Conservation (phyloP, 192 early-diverging fungal species). For the Coemansia erecta region DNA sequence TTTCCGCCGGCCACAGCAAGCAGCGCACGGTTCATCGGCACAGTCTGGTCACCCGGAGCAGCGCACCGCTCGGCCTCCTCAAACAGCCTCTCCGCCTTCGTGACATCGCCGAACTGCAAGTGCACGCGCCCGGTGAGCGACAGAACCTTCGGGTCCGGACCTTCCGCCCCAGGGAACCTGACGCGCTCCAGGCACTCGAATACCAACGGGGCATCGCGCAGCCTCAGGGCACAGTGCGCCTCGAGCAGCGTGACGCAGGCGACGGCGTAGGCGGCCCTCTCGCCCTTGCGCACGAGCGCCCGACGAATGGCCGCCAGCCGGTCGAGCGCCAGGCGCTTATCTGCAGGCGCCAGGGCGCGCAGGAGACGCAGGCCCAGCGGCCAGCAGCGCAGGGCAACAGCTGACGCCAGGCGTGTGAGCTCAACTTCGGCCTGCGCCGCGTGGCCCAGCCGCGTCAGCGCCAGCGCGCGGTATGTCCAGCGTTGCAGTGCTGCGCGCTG, state of each 20-base stretch:
- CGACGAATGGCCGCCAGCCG: too few species aligned
- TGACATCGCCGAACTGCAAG: conserved; percentile 35
- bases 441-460: conserved; percentile 13
- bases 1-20: conserved; percentile 33
- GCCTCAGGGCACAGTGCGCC: conserved; percentile 1
- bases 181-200: conserved; percentile 10
- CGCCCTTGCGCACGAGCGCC: too few species aligned
- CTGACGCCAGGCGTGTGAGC: conserved; percentile 17
- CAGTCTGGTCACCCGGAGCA: conserved; percentile 18
- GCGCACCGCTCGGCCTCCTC: conserved; percentile 11
- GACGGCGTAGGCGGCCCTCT: too few species aligned
- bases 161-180: not conserved
- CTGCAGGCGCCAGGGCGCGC: conserved; percentile 23
- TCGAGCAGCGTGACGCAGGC: too few species aligned
- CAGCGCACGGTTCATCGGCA: conserved; percentile 37
- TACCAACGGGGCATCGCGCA: conserved; percentile 21
- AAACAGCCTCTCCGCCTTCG: conserved; percentile 28
- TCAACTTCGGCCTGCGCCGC: conserved; percentile 16
- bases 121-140: conserved; percentile 34
- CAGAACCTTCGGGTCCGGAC: conserved; percentile 19
- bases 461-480: conserved; percentile 40
- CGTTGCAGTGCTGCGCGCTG: conserved; percentile 10
- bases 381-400: conserved; percentile 18
- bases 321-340: too few species aligned
- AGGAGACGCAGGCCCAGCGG: conserved; percentile 46